These are phyloP conservation scores for Pittosporum tobira DNA, from an alignment of 129 eudicot genomes.

Conservation along the genomic window DNA sequence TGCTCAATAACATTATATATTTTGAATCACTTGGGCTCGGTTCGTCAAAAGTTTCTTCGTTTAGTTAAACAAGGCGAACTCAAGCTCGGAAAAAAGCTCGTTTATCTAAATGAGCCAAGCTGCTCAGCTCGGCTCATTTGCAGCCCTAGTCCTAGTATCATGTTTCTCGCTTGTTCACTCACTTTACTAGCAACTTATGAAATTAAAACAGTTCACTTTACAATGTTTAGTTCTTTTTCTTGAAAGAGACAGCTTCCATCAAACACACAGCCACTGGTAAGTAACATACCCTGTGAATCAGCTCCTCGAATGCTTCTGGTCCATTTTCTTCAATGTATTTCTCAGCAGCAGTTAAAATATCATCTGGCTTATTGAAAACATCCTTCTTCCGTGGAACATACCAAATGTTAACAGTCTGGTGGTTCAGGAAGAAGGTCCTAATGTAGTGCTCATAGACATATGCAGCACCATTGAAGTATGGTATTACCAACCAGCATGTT, in stretches of 20 bases:
- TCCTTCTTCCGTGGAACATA: conserved; percentile 70
- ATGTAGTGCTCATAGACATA: conserved; percentile 72
- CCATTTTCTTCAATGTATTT: conserved; percentile 57
- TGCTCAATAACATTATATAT: too few relatives aligned
- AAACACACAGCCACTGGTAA: neutral
- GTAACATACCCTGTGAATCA: conserved; percentile 46
- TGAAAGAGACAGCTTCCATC: neutral
- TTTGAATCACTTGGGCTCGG: too few relatives aligned
- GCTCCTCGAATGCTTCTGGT: conserved; percentile 50
- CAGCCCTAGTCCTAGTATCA: too few relatives aligned
- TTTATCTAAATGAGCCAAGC: too few relatives aligned
- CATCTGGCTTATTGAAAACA: conserved; percentile 52
- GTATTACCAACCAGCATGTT: conserved; percentile 95
- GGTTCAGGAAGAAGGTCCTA: conserved; percentile 48
- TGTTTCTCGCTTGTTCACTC: too few relatives aligned
- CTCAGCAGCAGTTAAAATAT: conserved; percentile 59
- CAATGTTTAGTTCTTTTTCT: too few relatives aligned
- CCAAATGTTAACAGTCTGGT: conserved; percentile 47
- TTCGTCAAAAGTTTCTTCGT: too few relatives aligned
- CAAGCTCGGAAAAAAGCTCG: too few relatives aligned
- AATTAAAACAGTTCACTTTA: too few relatives aligned
- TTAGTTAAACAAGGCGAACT: too few relatives aligned
- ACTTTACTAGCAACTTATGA: too few relatives aligned
- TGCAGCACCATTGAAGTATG: conserved; percentile 87
- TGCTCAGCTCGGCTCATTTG: too few relatives aligned